These are phyloP conservation scores for Letharia columbiana DNA, from an alignment of 495 filamentous ascomycete genomes.

Conservation along the genomic window DNA sequence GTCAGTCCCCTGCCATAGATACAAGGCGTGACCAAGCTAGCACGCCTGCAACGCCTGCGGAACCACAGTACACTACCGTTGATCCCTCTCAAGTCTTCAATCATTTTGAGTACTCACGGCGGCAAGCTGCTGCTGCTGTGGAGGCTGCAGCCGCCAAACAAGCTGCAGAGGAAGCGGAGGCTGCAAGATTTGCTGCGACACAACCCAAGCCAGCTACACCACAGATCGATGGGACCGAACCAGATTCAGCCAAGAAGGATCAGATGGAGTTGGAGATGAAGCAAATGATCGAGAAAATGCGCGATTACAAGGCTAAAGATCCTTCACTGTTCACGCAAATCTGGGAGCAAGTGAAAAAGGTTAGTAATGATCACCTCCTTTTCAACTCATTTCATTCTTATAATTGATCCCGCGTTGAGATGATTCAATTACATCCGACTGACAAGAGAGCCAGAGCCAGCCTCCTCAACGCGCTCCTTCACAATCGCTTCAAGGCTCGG, in stretches of 20 bases:
- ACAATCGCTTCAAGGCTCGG: conserved; percentile 11
- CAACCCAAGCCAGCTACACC: conserved; percentile 6
- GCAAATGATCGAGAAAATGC: conserved; percentile 33
- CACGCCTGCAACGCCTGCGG: conserved; percentile 3
- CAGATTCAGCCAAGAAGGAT: conserved; percentile 16
- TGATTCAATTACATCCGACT: not conserved
- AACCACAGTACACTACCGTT: conserved; percentile 19
- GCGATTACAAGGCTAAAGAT: conserved; percentile 31
- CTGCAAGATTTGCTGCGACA: conserved; percentile 2
- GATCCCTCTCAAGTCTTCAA: conserved; percentile 30
- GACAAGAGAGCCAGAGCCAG: conserved; percentile 11
- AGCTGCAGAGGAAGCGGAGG: conserved; percentile 13
- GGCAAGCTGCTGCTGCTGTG: conserved; percentile 23
- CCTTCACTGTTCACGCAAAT: conserved; percentile 30
- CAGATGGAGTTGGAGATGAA: conserved; percentile 33
- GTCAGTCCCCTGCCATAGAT: conserved; percentile 3
- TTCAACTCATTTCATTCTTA: not conserved
- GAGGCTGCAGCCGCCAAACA: conserved; percentile 19
- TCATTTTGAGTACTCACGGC: conserved; percentile 23
- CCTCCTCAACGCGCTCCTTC: conserved; percentile 14
- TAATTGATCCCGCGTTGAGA: not conserved
- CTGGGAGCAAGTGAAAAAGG: conserved; percentile 33
- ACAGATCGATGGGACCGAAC: conserved; percentile 4
- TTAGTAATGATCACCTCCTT: not conserved
- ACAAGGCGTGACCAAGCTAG: not conserved